Base-by-base conservation (phyloP, 257 asterid species). In the Salvia rosmarinus region DNA sequence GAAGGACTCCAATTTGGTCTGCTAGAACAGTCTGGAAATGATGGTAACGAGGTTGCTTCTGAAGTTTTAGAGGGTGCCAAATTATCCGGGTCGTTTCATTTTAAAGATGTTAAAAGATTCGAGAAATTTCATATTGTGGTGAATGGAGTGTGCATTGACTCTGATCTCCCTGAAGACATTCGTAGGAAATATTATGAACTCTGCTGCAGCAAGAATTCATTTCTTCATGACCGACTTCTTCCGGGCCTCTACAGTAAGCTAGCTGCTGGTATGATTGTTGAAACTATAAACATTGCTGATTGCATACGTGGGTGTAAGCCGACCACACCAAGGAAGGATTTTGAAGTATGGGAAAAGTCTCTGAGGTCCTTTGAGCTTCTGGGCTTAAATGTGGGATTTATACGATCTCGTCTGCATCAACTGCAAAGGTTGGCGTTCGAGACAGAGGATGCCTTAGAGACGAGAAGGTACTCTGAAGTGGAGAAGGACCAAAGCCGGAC, bases 281-380 rank as follows among this genome's bases (percentile, higher is more conserved):
- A 84, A 68, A 75, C 84, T 4, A 80, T 88, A 43, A 80, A 61
- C 79, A 85, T 74, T 44, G 85, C 88, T 0, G 86, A 88, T 44
- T 76, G 76, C 46, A 74, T 90, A 68, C 77, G 86, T 23, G 75
- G 73, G 42, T 90, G 92, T 62, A 90, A 75, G 12, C 75, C 75
- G 68, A 76, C 81, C 8, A 85, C 92, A 50, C 82, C 87, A 20
- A 74, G 76, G 54, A 72, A 77, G 64, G 92, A 88, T 66, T 85
- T 90, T 25, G 91, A 88, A 57, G 82, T 78, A 16, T 84, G 95
- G 95, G 96, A 88, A 32, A 86, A 83, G 76, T 88, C 96, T 1
- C 58, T 90, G 56, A 77, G 82, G 79, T 88, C 95, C 9, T 88
- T 90, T 37, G 95, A 90, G 66, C 88, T 88, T 65, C 51, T 90